Base-by-base conservation (phyloP, 139 green algal genomes). In the Micractinium conductrix region DNA sequence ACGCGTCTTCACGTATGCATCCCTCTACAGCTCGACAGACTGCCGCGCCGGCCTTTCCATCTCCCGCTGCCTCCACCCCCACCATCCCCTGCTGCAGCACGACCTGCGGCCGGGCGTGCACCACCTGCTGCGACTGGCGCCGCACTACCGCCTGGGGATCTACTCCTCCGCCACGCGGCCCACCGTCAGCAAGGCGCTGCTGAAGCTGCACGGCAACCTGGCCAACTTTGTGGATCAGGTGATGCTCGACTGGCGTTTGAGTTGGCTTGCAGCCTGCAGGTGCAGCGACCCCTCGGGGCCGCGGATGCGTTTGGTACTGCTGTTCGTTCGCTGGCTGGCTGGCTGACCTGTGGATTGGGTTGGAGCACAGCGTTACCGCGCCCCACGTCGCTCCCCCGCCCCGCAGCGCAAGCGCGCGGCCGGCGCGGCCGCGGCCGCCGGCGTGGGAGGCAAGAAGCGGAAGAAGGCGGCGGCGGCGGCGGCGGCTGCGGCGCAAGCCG, bases 91-190 rank as follows among this genome's bases (percentile, higher is more conserved):
- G 9, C 30, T 79, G 40, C 37, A 83, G n/a, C 83, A 88, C 82
- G 67, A 80, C 69, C 75, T 88, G 45, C 68, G 87, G 4, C 87
- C 87, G 12, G 87, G 87, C 19, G 53, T 80, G 72, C 58, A 86
- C 50, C 72, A 88, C 67, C 78, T 90, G 50, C 71, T 90, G 50
- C 74, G 78, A 45, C 78, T 90, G 67, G 60, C 83, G 40, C 75
- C 75, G 24, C 76, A 90, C 81, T 90, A 69, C 50, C 68, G 78
- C 69, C 79, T 91, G 58, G 87, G 87, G 37, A 65, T 91, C 12
- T 91, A 84, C 81, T 72, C 71, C 42, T 86, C 73, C 33, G 84
- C 84, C 79, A 91, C 87, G 1, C 69, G 72, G 12, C 68, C 43
- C 33, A 91, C 87, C 21, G 80, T 88, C 63, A 37, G 28, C 72